Conservation (phyloP, 192 early-diverging fungal genomes). For the Entomortierella beljakovae region DNA sequence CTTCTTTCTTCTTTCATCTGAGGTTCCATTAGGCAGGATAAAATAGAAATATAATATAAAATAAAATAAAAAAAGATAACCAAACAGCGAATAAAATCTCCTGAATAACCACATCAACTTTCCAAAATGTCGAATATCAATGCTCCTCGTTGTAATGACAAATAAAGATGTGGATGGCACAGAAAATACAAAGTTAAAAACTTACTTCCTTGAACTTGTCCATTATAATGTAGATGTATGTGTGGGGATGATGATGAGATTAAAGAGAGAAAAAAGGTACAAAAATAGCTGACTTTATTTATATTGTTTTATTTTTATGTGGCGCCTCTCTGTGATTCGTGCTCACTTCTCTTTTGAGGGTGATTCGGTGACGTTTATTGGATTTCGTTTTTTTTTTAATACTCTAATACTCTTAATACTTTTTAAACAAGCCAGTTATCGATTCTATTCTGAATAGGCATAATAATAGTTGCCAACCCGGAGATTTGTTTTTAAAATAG, state of each 20-base stretch:
- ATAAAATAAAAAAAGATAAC: not conserved
- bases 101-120: not conserved
- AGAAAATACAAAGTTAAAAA: not conserved
- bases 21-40: conserved; percentile 10
- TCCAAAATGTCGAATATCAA: conserved; percentile 2
- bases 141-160: not conserved
- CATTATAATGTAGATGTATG: conserved; percentile 44
- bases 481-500: too few species aligned
- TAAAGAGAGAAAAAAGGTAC: conserved; percentile 11
- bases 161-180: not conserved
- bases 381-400: too few species aligned
- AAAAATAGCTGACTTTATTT: not conserved
- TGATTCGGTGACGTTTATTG: conserved; percentile 22
- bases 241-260: conserved; percentile 14
- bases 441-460: too few species aligned
- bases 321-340: not conserved
- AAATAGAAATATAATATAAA: conserved; percentile 8
- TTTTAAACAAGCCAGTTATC: too few species aligned
- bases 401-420: too few species aligned
- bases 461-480: too few species aligned
- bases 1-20: not conserved
- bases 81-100: not conserved
- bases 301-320: conserved; percentile 3
- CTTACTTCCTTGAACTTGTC: conserved; percentile 70
- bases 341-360: not conserved